These are phyloP conservation scores for Clonostachys rosea DNA, from an alignment of 2,329 filamentous ascomycete species.

Conservation along the genomic window DNA sequence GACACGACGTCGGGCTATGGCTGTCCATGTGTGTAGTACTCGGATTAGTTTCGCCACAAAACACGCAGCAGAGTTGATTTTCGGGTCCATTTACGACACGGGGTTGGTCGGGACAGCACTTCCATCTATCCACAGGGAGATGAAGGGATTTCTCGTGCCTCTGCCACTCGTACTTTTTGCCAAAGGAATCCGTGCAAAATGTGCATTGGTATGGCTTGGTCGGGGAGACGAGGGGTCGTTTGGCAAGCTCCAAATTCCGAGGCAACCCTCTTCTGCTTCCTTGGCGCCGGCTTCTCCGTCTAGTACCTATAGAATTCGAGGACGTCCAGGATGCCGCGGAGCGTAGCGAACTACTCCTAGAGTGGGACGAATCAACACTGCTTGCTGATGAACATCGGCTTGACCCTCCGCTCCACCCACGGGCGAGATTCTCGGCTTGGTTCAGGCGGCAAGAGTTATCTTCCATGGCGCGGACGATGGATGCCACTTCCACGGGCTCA, in stretches of 20 bases:
- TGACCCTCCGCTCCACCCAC: too few relatives aligned
- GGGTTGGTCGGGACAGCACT: conserved; percentile 30
- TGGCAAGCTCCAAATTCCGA: neutral
- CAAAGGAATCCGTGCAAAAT: conserved; percentile 1
- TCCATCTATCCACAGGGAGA: conserved; percentile 34
- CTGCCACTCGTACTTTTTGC: conserved; percentile 8
- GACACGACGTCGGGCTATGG: conserved; percentile 12
- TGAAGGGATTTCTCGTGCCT: conserved; percentile 47
- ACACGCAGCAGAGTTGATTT: conserved; percentile 11
- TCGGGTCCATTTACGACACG: conserved; percentile 9
- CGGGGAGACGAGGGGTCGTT: too few relatives aligned
- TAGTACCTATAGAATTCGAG: too few relatives aligned
- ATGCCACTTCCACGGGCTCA: neutral
- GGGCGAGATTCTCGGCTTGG: too few relatives aligned
- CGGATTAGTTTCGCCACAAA: conserved; percentile 13
- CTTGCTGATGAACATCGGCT: neutral
- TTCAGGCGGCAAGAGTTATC: neutral
- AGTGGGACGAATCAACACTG: neutral
- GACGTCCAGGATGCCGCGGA: conserved; percentile 5
- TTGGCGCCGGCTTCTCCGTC: too few relatives aligned
- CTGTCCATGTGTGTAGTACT: conserved; percentile 11
- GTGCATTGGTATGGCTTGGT: conserved; percentile 2
- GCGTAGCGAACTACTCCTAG: conserved; percentile 9
- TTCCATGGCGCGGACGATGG: neutral
- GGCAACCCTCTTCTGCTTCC: neutral